phyloP scores from a whole-genome alignment of 2,329 filamentous ascomycete genomes.

The Tolypocladium tundrense region DNA sequence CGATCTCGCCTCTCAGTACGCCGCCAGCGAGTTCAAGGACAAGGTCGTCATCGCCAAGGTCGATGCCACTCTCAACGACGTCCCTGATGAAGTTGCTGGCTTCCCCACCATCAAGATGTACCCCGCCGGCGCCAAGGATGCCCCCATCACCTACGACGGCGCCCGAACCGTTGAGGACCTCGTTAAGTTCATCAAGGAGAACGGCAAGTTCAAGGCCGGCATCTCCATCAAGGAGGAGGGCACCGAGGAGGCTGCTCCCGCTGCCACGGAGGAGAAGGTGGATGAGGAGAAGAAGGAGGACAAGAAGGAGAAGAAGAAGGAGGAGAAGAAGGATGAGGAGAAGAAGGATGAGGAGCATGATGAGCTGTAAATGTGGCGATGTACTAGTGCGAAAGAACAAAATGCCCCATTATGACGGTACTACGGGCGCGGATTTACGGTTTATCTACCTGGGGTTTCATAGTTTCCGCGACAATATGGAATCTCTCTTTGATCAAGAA shows the following conservation, averaged over 20 bases:
- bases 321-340: slow-evolving; percentile 2
- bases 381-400: slow-evolving; percentile 10
- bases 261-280: slow-evolving; percentile 38
- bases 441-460: slow-evolving; percentile 11
- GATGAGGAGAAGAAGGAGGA: slow-evolving; percentile 34
- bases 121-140: slow-evolving; percentile 78
- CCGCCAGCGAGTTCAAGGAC: slow-evolving; percentile 67
- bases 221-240: slow-evolving; percentile 46
- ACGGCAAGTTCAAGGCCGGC: slow-evolving; percentile 78
- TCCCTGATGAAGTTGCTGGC: slow-evolving; percentile 90
- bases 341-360: slow-evolving; percentile 49
- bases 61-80: slow-evolving; percentile 90
- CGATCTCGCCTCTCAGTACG: slow-evolving; percentile 70
- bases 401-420: slow-evolving; percentile 21
- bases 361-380: slow-evolving; percentile 55
- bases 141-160: slow-evolving; percentile 78
- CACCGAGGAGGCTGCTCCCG: slow-evolving; percentile 44
- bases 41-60: slow-evolving; percentile 94
- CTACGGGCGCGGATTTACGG: slow-evolving; percentile 20
- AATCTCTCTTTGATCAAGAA: slow-evolving; percentile 10
- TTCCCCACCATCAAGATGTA: slow-evolving; percentile 99
- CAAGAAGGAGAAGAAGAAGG: slow-evolving; percentile 26
- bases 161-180: slow-evolving; percentile 86
- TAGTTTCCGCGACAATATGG: slow-evolving; percentile 16
- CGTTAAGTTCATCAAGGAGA: slow-evolving; percentile 85